A percentile compares a stretch with the other conserved stretches of the same genome.
phyloP scores from a whole-genome alignment of 2,329 filamentous ascomycete species.

The Ophiocordyceps camponoti-floridani region DNA sequence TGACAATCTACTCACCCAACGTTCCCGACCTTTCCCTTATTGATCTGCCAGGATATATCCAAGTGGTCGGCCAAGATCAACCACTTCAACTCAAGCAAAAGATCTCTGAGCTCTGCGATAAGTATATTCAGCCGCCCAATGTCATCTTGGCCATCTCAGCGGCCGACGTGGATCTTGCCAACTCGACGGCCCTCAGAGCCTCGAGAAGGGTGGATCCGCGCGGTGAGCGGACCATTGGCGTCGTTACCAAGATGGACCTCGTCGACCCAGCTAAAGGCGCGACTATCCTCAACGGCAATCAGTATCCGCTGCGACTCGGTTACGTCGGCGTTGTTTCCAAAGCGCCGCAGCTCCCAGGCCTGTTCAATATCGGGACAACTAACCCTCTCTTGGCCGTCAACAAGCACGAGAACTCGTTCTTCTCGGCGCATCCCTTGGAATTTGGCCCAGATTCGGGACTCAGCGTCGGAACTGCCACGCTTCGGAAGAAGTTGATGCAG shows the following conservation, averaged over 20 bases:
- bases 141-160: slow-evolving; percentile 95
- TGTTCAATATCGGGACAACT: slow-evolving; percentile 69
- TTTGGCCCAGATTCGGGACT: slow-evolving; percentile 60
- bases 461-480: slow-evolving; percentile 63
- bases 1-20: slow-evolving; percentile 87
- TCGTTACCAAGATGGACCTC: slow-evolving; percentile 98
- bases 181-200: slow-evolving; percentile 80
- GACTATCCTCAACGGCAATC: slow-evolving; percentile 66
- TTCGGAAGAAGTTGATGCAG: slow-evolving; percentile 93
- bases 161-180: slow-evolving; percentile 90
- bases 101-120: slow-evolving; percentile 90
- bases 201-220: slow-evolving; percentile 84
- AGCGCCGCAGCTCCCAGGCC: slow-evolving; percentile 47
- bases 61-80: slow-evolving; percentile 82
- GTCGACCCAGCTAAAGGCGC: slow-evolving; percentile 69
- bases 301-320: slow-evolving; percentile 86
- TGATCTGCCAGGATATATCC: slow-evolving; percentile 92
- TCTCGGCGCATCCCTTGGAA: slow-evolving; percentile 64
- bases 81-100: slow-evolving; percentile 85
- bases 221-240: slow-evolving; percentile 90
- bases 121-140: slow-evolving; percentile 92
- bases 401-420: slow-evolving; percentile 78
- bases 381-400: slow-evolving; percentile 69
- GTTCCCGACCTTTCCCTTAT: slow-evolving; percentile 92
- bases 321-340: slow-evolving; percentile 92